Evolutionary conservation across 2,329 filamentous ascomycete species (phyloP).

Genomic region (Aspergillus clavatus): DNA sequence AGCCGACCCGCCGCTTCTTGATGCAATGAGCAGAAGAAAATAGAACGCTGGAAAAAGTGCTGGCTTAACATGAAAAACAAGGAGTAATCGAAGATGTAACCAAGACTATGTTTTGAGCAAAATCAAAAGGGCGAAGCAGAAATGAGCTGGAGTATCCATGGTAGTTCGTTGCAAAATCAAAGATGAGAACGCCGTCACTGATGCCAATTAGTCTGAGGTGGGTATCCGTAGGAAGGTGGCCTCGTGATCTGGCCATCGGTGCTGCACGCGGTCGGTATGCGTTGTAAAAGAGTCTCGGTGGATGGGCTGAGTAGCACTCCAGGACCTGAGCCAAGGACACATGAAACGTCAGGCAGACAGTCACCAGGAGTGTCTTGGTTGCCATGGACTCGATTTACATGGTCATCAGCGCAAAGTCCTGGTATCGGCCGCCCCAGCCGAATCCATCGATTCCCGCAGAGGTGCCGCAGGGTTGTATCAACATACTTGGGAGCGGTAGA

Average conservation of each 20-base stretch:
- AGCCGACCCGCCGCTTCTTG: constrained; percentile 46
- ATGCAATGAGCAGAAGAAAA: constrained; percentile 34
- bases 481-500: constrained; percentile 79
- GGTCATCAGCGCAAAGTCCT: constrained; percentile 73
- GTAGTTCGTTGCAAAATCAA: constrained; percentile 39
- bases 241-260: constrained; percentile 18
- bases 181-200: constrained; percentile 51
- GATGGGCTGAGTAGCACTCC: constrained; percentile 13
- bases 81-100: constrained; percentile 1
- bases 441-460: constrained; percentile 71
- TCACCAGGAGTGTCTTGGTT: constrained; percentile 32
- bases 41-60: constrained; percentile 40
- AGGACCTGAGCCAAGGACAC: constrained; percentile 22
- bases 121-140: constrained; percentile 26
- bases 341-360: constrained; percentile 21
- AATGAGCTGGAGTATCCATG: constrained; percentile 39
- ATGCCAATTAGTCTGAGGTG: constrained; percentile 47
- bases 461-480: constrained; percentile 77
- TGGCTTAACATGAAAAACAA: constrained; percentile 9
- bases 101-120: constrained; percentile 39
- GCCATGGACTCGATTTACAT: constrained; percentile 53
- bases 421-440: constrained; percentile 74
- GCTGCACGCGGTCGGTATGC: constrained; percentile 42
- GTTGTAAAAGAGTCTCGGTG: constrained; percentile 13
- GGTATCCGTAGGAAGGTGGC: constrained; percentile 35